These are phyloP conservation scores for Globisporangium ultimum DNA, from an alignment of 352 stramenopile genomes.

Conservation along the genomic window DNA sequence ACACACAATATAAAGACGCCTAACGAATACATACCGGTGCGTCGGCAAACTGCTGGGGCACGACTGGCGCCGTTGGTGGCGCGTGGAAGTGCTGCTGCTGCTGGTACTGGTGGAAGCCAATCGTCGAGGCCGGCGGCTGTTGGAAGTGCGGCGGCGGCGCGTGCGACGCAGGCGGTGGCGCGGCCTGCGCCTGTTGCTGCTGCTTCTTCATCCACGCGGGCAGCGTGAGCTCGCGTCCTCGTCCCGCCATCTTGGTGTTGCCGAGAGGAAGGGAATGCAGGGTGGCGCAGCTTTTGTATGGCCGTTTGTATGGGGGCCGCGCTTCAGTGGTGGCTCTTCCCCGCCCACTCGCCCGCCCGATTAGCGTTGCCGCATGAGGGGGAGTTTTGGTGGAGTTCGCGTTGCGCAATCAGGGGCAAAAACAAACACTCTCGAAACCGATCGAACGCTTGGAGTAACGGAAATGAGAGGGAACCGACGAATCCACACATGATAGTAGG, in stretches of 20 bases:
- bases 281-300: conserved; percentile 13
- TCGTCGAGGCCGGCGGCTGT: neutral
- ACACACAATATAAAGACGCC: neutral
- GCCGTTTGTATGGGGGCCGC: conserved; percentile 10
- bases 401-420: too few species aligned
- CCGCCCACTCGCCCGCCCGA: neutral
- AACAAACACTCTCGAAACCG: neutral
- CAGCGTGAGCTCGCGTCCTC: conserved; percentile 80
- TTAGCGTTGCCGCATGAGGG: neutral
- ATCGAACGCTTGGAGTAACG: neutral
- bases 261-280: neutral
- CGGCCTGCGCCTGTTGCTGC: conserved; percentile 28
- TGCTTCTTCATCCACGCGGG: conserved; percentile 89
- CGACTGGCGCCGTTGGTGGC: neutral
- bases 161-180: conserved; percentile 8
- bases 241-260: conserved; percentile 53
- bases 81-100: conserved; percentile 8
- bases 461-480: neutral
- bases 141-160: conserved; percentile 4
- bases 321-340: conserved; percentile 5
- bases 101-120: conserved; percentile 8
- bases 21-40: conserved; percentile 34
- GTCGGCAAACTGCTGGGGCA: conserved; percentile 56
- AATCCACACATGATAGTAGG: neutral
- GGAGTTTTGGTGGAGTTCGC: too few species aligned